Percentiles rank a stretch among this genome's conserved stretches.
Evolutionary conservation across 345 rosid genomes (phyloP).

Genomic region (Salix dunnii): DNA sequence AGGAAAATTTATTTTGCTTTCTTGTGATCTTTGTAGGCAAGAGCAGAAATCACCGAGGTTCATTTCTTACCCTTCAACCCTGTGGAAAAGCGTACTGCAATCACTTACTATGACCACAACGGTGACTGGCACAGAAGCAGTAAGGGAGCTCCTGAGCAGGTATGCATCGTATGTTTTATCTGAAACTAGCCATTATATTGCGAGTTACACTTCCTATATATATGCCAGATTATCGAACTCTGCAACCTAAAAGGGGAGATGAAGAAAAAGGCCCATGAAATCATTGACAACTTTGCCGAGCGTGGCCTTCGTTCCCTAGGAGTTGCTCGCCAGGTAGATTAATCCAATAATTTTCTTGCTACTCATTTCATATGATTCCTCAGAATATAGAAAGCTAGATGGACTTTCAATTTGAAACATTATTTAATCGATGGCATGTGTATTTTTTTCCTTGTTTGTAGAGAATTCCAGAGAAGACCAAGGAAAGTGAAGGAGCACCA

Average conservation of each 20-base stretch:
- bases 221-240: slow-evolving; percentile 63
- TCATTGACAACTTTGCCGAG: slow-evolving; percentile 65
- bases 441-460: slow-evolving; percentile 15
- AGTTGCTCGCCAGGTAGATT: slow-evolving; percentile 65
- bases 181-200: neutral
- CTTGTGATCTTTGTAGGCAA: slow-evolving; percentile 43
- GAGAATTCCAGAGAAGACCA: slow-evolving; percentile 65
- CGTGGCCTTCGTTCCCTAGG: slow-evolving; percentile 87
- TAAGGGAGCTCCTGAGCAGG: slow-evolving; percentile 98
- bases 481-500: slow-evolving; percentile 65
- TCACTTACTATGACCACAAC: slow-evolving; percentile 60
- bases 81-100: slow-evolving; percentile 90
- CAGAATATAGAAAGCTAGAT: neutral
- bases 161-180: slow-evolving; percentile 4
- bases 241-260: slow-evolving; percentile 58
- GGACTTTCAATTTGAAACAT: neutral
- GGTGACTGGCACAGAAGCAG: slow-evolving; percentile 83
- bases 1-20: neutral
- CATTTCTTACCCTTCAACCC: slow-evolving; percentile 97
- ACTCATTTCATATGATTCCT: neutral
- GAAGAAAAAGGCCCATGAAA: slow-evolving; percentile 45
- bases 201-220: neutral
- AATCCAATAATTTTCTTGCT: neutral
- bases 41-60: slow-evolving; percentile 79
- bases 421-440: neutral